Evolutionary conservation across 371 early-diverging fungal genomes (phyloP).

Genomic region (Mortierella sp.): DNA sequence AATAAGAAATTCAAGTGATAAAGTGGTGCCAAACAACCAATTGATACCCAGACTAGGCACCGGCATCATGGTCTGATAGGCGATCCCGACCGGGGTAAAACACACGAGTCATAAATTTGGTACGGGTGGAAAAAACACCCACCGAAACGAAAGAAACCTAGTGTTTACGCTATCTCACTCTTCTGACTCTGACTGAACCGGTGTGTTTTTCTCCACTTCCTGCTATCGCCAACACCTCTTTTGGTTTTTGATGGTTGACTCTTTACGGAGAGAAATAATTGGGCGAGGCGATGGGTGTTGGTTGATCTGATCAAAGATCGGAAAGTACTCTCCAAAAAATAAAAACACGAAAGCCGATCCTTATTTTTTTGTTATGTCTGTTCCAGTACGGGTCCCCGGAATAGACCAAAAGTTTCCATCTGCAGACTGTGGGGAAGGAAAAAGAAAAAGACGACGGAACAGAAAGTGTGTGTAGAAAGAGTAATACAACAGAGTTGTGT

Average conservation of each 20-base stretch:
- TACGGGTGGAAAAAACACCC: not conserved
- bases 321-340: conserved; percentile 3
- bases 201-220: not conserved
- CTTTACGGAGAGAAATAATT: not conserved
- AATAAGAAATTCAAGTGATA: not conserved
- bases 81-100: conserved; percentile 3
- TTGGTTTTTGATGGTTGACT: not conserved
- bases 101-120: not conserved
- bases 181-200: conserved; percentile 1
- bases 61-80: conserved; percentile 10
- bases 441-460: not conserved
- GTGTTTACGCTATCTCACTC: not conserved
- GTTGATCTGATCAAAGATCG: conserved; percentile 12
- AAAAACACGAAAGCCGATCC: conserved; percentile 3
- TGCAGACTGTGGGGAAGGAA: not conserved
- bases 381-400: not conserved
- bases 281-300: not conserved
- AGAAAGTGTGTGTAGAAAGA: not conserved
- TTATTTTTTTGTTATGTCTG: not conserved
- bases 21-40: not conserved
- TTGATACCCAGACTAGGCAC: conserved; percentile 10
- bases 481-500: not conserved
- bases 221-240: too few species aligned
- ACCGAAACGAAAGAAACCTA: not conserved
- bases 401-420: not conserved